A percentile compares a stretch with the other conserved stretches of the same genome.
phyloP scores from a whole-genome alignment of 192 early-diverging fungal species.

The Coemansia guatemalensis region DNA sequence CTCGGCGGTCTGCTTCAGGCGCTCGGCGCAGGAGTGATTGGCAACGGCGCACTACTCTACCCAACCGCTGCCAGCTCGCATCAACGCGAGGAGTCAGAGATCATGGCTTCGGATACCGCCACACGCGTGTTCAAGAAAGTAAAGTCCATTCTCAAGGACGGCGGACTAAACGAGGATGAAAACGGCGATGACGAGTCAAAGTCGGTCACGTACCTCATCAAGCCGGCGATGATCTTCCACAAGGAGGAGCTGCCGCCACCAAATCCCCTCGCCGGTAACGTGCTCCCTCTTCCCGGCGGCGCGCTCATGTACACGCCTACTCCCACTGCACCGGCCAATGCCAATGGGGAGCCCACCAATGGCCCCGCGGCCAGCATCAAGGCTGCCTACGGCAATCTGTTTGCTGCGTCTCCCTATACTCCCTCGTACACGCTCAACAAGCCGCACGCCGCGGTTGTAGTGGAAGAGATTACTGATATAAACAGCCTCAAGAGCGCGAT shows the following conservation, averaged over 20 bases:
- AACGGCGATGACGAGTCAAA: slow-evolving; percentile 31
- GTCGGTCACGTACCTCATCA: slow-evolving; percentile 44
- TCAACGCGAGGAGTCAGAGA: slow-evolving; percentile 48
- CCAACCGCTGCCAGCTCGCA: slow-evolving; percentile 37
- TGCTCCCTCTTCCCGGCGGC: slow-evolving; percentile 41
- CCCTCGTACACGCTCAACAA: slow-evolving; percentile 51
- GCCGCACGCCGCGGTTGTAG: slow-evolving; percentile 46
- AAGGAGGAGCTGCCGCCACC: slow-evolving; percentile 51
- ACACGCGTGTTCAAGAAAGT: slow-evolving; percentile 49
- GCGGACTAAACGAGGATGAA: slow-evolving; percentile 44
- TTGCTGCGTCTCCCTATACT: slow-evolving; percentile 44
- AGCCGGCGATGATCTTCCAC: slow-evolving; percentile 53
- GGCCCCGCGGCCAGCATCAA: slow-evolving; percentile 48
- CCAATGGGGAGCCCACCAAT: slow-evolving; percentile 23
- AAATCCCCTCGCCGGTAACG: slow-evolving; percentile 46
- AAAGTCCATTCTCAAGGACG: slow-evolving; percentile 50
- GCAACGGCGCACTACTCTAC: slow-evolving; percentile 44
- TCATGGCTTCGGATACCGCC: slow-evolving; percentile 44
- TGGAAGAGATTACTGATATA: slow-evolving; percentile 48
- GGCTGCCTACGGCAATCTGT: slow-evolving; percentile 47
- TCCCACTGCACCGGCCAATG: slow-evolving; percentile 32
- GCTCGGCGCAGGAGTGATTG: slow-evolving; percentile 49
- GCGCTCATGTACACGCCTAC: slow-evolving; percentile 50
- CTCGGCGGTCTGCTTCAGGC: slow-evolving; percentile 46
- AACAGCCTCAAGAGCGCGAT: slow-evolving; percentile 43